A percentile compares a stretch with the other conserved stretches of the same genome.
Conservation (phyloP, 169 alveolate genomes). For the Plasmodium vinckei region DNA sequence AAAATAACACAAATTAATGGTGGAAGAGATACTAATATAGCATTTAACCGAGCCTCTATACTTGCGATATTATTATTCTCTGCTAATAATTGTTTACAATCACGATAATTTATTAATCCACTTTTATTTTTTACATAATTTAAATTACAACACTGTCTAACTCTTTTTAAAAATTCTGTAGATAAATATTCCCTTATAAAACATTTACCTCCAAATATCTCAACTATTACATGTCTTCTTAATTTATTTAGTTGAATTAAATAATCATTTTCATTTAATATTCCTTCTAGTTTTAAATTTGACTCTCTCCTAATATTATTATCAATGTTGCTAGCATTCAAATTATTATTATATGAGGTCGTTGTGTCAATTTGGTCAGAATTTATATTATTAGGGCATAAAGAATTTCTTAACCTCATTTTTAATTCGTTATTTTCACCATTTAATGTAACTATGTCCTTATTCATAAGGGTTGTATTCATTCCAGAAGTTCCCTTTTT, state of each 20-base stretch:
- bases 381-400: constrained; percentile 17
- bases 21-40: constrained; percentile 86
- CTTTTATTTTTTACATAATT: constrained; percentile 70
- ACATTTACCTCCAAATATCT: constrained; percentile 73
- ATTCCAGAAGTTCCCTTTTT: constrained; percentile 24
- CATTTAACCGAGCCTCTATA: constrained; percentile 86
- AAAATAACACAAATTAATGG: constrained; percentile 82
- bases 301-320: constrained; percentile 19
- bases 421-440: constrained; percentile 46
- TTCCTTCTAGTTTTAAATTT: constrained; percentile 55
- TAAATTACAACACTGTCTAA: constrained; percentile 66
- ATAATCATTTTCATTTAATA: constrained; percentile 64
- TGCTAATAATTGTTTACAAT: constrained; percentile 88
- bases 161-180: constrained; percentile 71
- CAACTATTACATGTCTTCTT: constrained; percentile 67
- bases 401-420: constrained; percentile 35
- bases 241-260: constrained; percentile 60
- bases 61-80: constrained; percentile 87
- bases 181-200: constrained; percentile 72
- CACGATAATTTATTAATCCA: constrained; percentile 88
- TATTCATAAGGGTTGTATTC: constrained; percentile 20
- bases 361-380: no score
- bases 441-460: constrained; percentile 12
- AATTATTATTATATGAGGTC: not conserved
- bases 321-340: not conserved